A percentile compares a stretch with the other conserved stretches of the same genome.
Conservation (phyloP, 441 rosid genomes). For the Syzygium syzygioides region DNA sequence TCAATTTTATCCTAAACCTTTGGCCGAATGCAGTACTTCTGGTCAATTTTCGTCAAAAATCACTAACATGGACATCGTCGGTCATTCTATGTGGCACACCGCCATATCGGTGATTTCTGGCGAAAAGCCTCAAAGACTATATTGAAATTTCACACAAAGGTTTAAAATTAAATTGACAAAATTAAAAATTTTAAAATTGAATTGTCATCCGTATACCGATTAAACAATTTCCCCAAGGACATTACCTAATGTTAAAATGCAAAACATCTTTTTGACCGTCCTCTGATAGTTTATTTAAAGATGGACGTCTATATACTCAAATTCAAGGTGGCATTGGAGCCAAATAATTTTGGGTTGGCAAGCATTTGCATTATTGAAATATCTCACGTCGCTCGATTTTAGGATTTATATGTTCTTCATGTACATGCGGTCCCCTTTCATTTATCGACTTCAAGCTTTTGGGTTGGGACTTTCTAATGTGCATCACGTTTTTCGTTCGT, state of each 20-base stretch:
- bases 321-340: background rate
- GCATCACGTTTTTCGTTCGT: background rate
- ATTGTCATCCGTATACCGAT: background rate
- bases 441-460: background rate
- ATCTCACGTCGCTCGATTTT: background rate
- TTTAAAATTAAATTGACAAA: background rate
- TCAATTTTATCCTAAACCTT: no score
- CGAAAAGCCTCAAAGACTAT: fast-evolving
- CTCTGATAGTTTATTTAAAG: background rate
- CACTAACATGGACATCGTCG: fast-evolving
- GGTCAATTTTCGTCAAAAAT: no score
- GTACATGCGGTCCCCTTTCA: fast-evolving
- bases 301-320: background rate
- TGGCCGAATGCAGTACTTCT: no score
- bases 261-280: background rate
- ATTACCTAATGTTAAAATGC: background rate
- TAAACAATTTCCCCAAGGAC: background rate
- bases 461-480: background rate
- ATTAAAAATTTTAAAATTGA: fast-evolving
- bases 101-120: fast-evolving
- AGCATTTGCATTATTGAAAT: background rate
- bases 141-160: background rate
- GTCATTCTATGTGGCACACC: no score
- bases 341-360: background rate
- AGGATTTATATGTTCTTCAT: background rate